Evolutionary conservation across 129 eudicot genomes (phyloP).

Genomic region (Artemisia tridentata): DNA sequence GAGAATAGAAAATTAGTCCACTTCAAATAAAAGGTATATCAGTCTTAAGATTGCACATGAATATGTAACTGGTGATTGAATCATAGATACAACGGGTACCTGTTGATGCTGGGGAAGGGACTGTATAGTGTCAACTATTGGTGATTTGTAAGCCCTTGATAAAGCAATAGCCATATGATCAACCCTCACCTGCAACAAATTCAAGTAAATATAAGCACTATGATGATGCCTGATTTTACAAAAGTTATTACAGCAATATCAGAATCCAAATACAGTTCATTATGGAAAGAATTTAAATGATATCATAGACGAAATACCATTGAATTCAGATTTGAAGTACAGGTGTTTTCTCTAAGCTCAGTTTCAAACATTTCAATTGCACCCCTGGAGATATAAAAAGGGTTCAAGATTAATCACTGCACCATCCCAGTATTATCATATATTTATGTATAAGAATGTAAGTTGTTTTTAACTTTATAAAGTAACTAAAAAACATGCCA

Average conservation of each 20-base stretch:
- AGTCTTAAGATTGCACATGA: not conserved
- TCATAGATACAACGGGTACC: constrained; percentile 36
- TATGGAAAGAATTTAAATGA: not conserved
- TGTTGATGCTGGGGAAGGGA: constrained; percentile 98
- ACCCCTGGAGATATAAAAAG: constrained; percentile 57
- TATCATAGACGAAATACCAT: constrained; percentile 21
- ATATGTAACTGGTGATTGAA: not conserved
- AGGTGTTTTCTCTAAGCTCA: constrained; percentile 49
- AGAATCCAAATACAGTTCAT: not conserved
- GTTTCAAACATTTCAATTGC: constrained; percentile 85
- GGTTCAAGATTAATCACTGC: constrained; percentile 1
- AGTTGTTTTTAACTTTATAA: not conserved
- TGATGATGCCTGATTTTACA: not conserved
- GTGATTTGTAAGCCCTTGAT: constrained; percentile 86
- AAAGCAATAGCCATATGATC: constrained; percentile 96
- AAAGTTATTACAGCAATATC: constrained; percentile 11
- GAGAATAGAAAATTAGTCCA: constrained; percentile 5
- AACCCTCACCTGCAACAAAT: constrained; percentile 67
- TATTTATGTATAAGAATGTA: not conserved
- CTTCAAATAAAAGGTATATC: not conserved
- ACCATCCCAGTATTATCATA: not conserved
- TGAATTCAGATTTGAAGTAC: constrained; percentile 32
- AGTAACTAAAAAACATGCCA: constrained; percentile 2
- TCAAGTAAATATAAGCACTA: not conserved
- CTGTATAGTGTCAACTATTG: constrained; percentile 84